A percentile compares a stretch with the other conserved stretches of the same genome.
These are phyloP conservation scores for Margaritispora aquatica DNA, from an alignment of 495 filamentous ascomycete genomes.

Conservation along the genomic window DNA sequence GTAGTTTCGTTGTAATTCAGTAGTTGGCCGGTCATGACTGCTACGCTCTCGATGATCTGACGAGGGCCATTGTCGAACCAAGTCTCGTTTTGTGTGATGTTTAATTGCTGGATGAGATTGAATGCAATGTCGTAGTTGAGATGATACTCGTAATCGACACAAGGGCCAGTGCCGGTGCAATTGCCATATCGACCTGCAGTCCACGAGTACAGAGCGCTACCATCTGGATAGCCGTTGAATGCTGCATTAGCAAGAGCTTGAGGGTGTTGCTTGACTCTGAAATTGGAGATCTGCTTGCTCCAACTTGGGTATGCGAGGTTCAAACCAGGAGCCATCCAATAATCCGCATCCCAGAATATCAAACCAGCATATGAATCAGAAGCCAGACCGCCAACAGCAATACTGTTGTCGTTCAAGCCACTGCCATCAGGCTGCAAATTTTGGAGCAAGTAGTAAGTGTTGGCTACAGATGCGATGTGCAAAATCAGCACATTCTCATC, in stretches of 20 bases:
- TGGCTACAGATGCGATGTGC: constrained; percentile 59
- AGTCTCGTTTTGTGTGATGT: constrained; percentile 39
- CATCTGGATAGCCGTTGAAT: constrained; percentile 34
- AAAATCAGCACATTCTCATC: constrained; percentile 53
- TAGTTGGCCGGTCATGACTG: constrained; percentile 37
- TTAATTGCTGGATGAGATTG: constrained; percentile 41
- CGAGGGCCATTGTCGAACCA: constrained; percentile 39
- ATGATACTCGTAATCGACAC: constrained; percentile 57
- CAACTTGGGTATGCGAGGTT: constrained; percentile 42
- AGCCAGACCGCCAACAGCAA: constrained; percentile 47
- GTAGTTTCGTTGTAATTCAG: constrained; percentile 38
- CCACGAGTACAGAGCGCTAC: constrained; percentile 49
- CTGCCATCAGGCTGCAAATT: constrained; percentile 44
- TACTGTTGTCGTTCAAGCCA: constrained; percentile 44
- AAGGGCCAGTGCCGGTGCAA: constrained; percentile 53
- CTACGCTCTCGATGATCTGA: constrained; percentile 41
- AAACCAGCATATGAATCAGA: constrained; percentile 51
- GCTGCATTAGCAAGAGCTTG: constrained; percentile 46
- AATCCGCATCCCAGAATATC: constrained; percentile 53
- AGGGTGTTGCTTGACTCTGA: constrained; percentile 38
- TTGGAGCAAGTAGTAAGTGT: constrained; percentile 64
- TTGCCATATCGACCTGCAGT: constrained; percentile 53
- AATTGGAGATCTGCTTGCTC: constrained; percentile 43
- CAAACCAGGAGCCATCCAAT: constrained; percentile 52
- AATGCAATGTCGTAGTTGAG: constrained; percentile 70